Conservation (phyloP, 2,329 filamentous ascomycete species). For the Leptoxyphium fumago region DNA sequence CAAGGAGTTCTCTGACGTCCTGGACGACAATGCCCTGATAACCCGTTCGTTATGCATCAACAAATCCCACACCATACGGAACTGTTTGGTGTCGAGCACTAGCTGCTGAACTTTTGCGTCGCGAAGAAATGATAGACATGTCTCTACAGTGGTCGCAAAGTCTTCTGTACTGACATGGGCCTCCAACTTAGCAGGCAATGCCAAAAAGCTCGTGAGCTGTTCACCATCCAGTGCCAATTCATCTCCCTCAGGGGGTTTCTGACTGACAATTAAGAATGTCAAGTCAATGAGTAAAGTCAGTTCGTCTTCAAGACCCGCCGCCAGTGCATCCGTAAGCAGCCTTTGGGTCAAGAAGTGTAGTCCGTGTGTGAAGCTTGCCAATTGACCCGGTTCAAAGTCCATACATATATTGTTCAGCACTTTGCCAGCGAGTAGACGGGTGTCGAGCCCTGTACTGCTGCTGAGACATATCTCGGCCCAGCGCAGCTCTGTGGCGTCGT, state of each 20-base stretch:
- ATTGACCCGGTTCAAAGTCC: slow-evolving; percentile 11
- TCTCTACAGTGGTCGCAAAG: slow-evolving; percentile 11
- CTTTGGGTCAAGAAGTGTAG: not conserved
- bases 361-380: not conserved
- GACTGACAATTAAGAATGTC: slow-evolving; percentile 14
- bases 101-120: slow-evolving; percentile 12
- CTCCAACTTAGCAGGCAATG: not conserved
- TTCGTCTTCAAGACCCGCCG: not conserved
- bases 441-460: slow-evolving; percentile 5
- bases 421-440: slow-evolving; percentile 13
- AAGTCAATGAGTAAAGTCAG: slow-evolving; percentile 7
- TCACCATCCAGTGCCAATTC: too few relatives aligned
- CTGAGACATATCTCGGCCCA: slow-evolving; percentile 8
- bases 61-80: slow-evolving; percentile 10
- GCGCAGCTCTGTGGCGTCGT: slow-evolving; percentile 14
- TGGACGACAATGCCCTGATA: not conserved
- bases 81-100: slow-evolving; percentile 4
- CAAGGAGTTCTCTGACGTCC: too few relatives aligned
- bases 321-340: not conserved
- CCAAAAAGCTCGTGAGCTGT: not conserved
- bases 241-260: slow-evolving; percentile 5
- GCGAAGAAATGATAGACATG: slow-evolving; percentile 11
- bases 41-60: slow-evolving; percentile 4
- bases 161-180: slow-evolving; percentile 4
- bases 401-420: slow-evolving; percentile 31